A percentile compares a stretch with the other conserved stretches of the same genome.
Evolutionary conservation across 1,284 basidiomycete genomes (phyloP).

Genomic region (Naganishia sp.): DNA sequence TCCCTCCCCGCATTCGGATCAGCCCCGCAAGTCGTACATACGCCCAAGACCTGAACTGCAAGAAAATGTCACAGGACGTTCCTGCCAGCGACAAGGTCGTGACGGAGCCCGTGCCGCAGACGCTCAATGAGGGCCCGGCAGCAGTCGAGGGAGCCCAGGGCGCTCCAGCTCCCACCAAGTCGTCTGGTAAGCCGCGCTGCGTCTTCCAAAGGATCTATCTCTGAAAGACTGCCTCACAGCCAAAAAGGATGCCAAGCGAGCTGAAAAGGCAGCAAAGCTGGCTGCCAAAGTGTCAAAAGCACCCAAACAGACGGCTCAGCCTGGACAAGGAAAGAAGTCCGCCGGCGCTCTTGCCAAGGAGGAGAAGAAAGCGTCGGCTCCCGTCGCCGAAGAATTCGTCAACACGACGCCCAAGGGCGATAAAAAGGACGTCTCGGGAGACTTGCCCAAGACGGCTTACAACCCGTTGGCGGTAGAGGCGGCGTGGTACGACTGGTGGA

Average conservation of each 20-base stretch:
- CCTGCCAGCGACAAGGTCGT: not conserved
- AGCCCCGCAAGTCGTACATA: not conserved
- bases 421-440: slow-evolving; percentile 82
- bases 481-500: slow-evolving; percentile 99
- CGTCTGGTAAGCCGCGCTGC: slow-evolving; percentile 16
- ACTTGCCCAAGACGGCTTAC: slow-evolving; percentile 81
- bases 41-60: not conserved
- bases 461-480: slow-evolving; percentile 94
- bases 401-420: slow-evolving; percentile 83
- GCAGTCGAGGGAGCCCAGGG: slow-evolving; percentile 14
- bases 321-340: slow-evolving; percentile 63
- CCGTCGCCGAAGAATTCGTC: slow-evolving; percentile 69
- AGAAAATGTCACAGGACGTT: not conserved
- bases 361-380: slow-evolving; percentile 72
- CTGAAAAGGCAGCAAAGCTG: slow-evolving; percentile 63
- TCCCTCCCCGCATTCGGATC: not conserved
- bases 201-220: not conserved
- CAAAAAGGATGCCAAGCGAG: slow-evolving; percentile 71
- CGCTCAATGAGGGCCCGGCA: slow-evolving; percentile 28
- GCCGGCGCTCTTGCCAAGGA: slow-evolving; percentile 61
- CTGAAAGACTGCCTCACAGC: slow-evolving; percentile 38
- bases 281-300: slow-evolving; percentile 58
- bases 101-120: slow-evolving; percentile 6
- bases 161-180: slow-evolving; percentile 19
- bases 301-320: slow-evolving; percentile 62